Evolutionary conservation across 768 basidiomycete species (phyloP).

Genomic region (Tylopilus plumbeoviolaceoides): DNA sequence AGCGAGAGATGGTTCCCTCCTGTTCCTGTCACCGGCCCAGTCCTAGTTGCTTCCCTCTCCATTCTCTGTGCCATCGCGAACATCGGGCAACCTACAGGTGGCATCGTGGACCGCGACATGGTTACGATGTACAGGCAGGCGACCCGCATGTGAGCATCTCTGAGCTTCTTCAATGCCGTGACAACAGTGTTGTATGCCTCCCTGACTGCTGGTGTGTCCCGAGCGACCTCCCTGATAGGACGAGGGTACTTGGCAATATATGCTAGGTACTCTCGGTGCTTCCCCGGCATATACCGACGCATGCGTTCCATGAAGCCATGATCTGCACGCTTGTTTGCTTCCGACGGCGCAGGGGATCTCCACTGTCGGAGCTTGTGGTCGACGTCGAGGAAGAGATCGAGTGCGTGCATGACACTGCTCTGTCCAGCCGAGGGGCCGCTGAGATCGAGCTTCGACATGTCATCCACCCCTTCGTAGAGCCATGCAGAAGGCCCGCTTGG

Average conservation of each 20-base stretch:
- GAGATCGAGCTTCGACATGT: constrained; percentile 55
- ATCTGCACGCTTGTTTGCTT: constrained; percentile 61
- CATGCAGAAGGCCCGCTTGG: constrained; percentile 54
- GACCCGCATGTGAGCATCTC: constrained; percentile 87
- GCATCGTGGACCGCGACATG: constrained; percentile 64
- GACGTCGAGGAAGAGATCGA: constrained; percentile 84
- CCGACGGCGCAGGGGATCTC: constrained; percentile 64
- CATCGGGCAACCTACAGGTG: constrained; percentile 47
- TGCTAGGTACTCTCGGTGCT: constrained; percentile 79
- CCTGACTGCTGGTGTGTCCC: constrained; percentile 51
- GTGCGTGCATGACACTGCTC: constrained; percentile 83
- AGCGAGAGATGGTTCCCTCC: constrained; percentile 83
- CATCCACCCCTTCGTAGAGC: constrained; percentile 76
- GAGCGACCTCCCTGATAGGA: constrained; percentile 61
- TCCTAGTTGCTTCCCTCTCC: constrained; percentile 37
- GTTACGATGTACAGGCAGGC: constrained; percentile 84
- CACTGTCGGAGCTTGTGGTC: constrained; percentile 78
- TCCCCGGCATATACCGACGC: constrained; percentile 93
- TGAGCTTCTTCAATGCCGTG: constrained; percentile 71
- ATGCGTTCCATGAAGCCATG: constrained; percentile 88
- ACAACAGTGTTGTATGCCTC: constrained; percentile 81
- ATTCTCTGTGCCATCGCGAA: constrained; percentile 51
- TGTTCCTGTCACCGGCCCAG: constrained; percentile 71
- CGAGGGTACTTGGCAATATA: constrained; percentile 58
- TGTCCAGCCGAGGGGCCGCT: constrained; percentile 95